Conservation (phyloP, 371 early-diverging fungal genomes). For the Batrachochytrium dendrobatidis region DNA sequence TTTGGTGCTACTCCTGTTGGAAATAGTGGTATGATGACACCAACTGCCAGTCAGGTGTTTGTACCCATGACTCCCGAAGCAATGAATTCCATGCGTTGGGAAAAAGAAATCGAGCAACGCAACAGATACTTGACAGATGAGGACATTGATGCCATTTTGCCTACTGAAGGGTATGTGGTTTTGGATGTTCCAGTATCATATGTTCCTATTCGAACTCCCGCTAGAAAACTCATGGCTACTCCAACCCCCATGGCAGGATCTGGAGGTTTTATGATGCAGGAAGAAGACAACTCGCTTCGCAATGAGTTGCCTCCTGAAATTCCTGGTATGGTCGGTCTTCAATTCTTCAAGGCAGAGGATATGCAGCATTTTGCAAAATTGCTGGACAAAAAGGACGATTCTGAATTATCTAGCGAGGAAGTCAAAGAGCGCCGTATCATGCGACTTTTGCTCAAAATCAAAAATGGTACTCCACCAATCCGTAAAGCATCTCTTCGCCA, state of each 20-base stretch:
- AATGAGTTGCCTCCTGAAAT: slow-evolving; percentile 77
- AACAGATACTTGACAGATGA: slow-evolving; percentile 81
- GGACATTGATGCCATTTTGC: slow-evolving; percentile 90
- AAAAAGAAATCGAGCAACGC: slow-evolving; percentile 77
- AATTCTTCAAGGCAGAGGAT: slow-evolving; percentile 93
- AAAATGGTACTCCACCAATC: slow-evolving; percentile 95
- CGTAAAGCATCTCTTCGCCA: slow-evolving; percentile 88
- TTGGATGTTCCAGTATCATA: slow-evolving; percentile 85
- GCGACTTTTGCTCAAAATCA: slow-evolving; percentile 90
- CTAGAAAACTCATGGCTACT: slow-evolving; percentile 89
- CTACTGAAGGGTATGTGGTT: slow-evolving; percentile 83
- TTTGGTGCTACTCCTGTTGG: slow-evolving; percentile 65
- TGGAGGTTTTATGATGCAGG: slow-evolving; percentile 79
- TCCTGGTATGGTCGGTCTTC: slow-evolving; percentile 84
- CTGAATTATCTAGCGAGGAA: slow-evolving; percentile 77
- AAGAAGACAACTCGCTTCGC: slow-evolving; percentile 42
- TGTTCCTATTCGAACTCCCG: slow-evolving; percentile 90
- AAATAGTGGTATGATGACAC: slow-evolving; percentile 63
- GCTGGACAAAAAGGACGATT: slow-evolving; percentile 74
- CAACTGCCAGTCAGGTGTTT: slow-evolving; percentile 51
- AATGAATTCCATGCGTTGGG: slow-evolving; percentile 65
- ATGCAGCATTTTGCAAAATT: slow-evolving; percentile 94
- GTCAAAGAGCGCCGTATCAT: slow-evolving; percentile 92
- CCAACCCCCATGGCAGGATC: slow-evolving; percentile 77
- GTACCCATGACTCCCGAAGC: slow-evolving; percentile 81